Evolutionary conservation across 1,284 basidiomycete genomes (phyloP), one percentile per base, ranked within the genome.

Genomic region (Irpex sp.): DNA sequence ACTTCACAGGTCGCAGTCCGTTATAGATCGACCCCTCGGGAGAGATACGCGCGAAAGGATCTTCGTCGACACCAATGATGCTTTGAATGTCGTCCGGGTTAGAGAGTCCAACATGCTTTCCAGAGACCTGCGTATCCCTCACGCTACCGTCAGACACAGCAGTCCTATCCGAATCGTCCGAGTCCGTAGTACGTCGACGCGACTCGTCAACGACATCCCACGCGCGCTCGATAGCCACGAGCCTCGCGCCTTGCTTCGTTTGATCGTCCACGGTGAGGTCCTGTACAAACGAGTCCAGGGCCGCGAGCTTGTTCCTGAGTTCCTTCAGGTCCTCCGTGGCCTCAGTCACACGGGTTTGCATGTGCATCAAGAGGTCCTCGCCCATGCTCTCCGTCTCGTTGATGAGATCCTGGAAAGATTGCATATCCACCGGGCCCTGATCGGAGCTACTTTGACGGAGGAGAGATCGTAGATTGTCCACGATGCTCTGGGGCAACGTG

Each of bases 391-490:
- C 74, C 1, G 81, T 77, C 60, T 86, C 81, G 5, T 77, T 70
- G 37, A 88, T 71, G 51, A 82, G 67, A 11, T 73, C 76, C 39
- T 79, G 76, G n/a, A 88, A 71, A 35, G 76, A 75, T 47, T 75
- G 71, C 49, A 85, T 69, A 51, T 81, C 77, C 43, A 68, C 55
- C 7, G 62, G 39, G 33, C 65, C 66, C 6, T 68, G 61, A 5
- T 65, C 55, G 9, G 43, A 33, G 1, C 63, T 59, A 6, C 71
- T 65, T n/a, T 68, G 67, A 9, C 77, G 70, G 15, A 82, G 81
- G 15, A 84, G 80, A 6, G 76, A 69, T 55, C 81, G 82, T 53
- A 89, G 79, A 67, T 81, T 81, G 9, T 81, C 75, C 31, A 89
- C 74, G 37, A 89, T 77, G 56, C 77, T 79, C 57, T 82, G 79